Evolutionary conservation across 2,329 filamentous ascomycete genomes (phyloP).

Genomic region (Diplodia seriata): DNA sequence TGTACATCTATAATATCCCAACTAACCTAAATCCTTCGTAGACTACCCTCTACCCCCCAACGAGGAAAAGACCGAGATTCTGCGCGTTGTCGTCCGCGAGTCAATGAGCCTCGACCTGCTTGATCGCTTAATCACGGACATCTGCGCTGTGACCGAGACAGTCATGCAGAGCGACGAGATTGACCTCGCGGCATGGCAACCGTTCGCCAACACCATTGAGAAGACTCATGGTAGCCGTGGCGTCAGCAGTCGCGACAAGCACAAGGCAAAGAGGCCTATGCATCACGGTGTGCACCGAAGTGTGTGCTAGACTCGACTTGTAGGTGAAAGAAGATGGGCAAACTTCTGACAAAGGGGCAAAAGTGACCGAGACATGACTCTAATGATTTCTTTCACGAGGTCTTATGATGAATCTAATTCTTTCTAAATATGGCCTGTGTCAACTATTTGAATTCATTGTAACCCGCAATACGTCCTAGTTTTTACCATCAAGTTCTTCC

Average conservation of each 20-base stretch:
- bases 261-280: constrained; percentile 52
- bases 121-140: constrained; percentile 67
- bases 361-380: neutral
- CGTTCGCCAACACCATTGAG: constrained; percentile 43
- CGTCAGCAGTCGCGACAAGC: constrained; percentile 43
- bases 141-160: constrained; percentile 66
- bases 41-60: constrained; percentile 70
- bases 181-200: constrained; percentile 58
- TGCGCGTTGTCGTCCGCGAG: constrained; percentile 72
- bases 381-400: neutral
- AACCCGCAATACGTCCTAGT: too few relatives aligned
- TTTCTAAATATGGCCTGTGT: neutral
- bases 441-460: neutral
- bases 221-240: constrained; percentile 45
- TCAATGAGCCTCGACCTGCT: constrained; percentile 72
- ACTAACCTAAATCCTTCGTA: constrained; percentile 34
- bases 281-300: constrained; percentile 51
- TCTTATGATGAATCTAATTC: neutral
- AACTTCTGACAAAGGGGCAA: neutral
- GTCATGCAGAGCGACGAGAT: constrained; percentile 62
- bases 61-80: constrained; percentile 68
- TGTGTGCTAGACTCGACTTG: constrained; percentile 46
- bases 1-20: neutral
- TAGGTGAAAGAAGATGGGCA: too few relatives aligned
- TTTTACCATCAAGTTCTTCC: neutral